Conservation (phyloP, 2,329 filamentous ascomycete genomes). For the Polychaeton citri region DNA sequence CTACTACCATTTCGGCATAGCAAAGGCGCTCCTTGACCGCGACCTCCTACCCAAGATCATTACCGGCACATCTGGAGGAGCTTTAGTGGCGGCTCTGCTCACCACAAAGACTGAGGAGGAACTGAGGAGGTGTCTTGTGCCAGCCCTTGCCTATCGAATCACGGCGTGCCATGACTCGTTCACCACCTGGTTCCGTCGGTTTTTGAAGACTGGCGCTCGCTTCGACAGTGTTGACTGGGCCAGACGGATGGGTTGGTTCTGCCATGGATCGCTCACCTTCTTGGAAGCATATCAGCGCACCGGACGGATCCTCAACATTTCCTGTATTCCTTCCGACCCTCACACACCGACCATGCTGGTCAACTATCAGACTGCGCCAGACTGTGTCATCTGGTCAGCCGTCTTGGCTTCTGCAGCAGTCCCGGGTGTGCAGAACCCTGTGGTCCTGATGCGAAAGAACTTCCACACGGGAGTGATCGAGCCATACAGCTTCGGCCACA, state of each 20-base stretch:
- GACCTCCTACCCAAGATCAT: constrained; percentile 83
- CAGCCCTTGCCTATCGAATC: constrained; percentile 73
- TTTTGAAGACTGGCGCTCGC: constrained; percentile 84
- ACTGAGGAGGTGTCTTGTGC: constrained; percentile 69
- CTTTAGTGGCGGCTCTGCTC: constrained; percentile 73
- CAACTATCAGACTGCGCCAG: constrained; percentile 88
- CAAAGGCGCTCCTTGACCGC: constrained; percentile 78
- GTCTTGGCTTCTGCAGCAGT: constrained; percentile 91
- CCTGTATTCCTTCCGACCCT: constrained; percentile 88
- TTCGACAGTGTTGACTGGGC: constrained; percentile 95
- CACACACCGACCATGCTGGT: constrained; percentile 85
- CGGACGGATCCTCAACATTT: constrained; percentile 87
- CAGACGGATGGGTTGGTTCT: constrained; percentile 74
- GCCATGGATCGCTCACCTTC: constrained; percentile 82
- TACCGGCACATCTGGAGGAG: constrained; percentile 89
- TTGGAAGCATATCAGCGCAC: constrained; percentile 88
- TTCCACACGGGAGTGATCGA: constrained; percentile 55
- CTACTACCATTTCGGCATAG: constrained; percentile 91
- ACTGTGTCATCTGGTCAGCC: constrained; percentile 97
- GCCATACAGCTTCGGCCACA: constrained; percentile 94
- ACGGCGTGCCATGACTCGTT: constrained; percentile 72
- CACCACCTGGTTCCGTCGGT: constrained; percentile 62
- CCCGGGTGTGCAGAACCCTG: constrained; percentile 87
- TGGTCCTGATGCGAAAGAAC: constrained; percentile 82
- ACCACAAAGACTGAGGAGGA: constrained; percentile 88